Base-by-base conservation (phyloP, 1,139 yeast genomes). In the Hemisphaericaspora subhashii region DNA sequence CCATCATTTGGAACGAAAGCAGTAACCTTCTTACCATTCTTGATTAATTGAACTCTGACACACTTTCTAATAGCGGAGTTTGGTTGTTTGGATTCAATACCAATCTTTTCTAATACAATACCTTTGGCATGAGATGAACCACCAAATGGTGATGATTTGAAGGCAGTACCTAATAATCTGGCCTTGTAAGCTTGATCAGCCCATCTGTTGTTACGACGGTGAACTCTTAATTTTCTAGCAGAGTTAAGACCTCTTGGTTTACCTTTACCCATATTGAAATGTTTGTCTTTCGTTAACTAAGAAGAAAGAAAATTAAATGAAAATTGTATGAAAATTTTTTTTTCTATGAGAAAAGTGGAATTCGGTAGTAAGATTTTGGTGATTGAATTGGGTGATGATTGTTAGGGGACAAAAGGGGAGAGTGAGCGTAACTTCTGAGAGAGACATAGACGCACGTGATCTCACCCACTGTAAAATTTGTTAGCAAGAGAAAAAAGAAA, bases 1-100 rank as follows among this genome's bases (percentile, higher is more conserved):
- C 99, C 99, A 79, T 94, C 99, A 68, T 92, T 92, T 77, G 99
- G 98, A 72, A 94, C 99, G 95, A 94, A 94, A 74, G 99, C 99
- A 68, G 98, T 92, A 63, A 94, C 98, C 82, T 88, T 92, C 87
- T 92, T 92, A 81, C 98, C 98, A 88, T 94, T 94, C 86, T 94
- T 94, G 84, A 92, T 92, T 72, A 94, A 87, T 82, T 92, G 98
- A 55, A 94, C 98, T 84, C 97, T 90, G 75, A 94, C 99, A 86
- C 98, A 94, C 85, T 94, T 94, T 87, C 98, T 92, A 71, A 92
- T 92, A 78, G 98, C 99, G 64, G 98, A 94, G 95, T 94, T 94
- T 78, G 99, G 99, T 83, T 94, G 99, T 82, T 94, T 94, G 74
- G 99, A 95, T 82, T 92, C 98, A 74, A 94, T 85, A 83, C 98